Evolutionary conservation across 2,329 filamentous ascomycete species (phyloP), one percentile per base, ranked within the genome.

Genomic region (Periconia digitata): DNA sequence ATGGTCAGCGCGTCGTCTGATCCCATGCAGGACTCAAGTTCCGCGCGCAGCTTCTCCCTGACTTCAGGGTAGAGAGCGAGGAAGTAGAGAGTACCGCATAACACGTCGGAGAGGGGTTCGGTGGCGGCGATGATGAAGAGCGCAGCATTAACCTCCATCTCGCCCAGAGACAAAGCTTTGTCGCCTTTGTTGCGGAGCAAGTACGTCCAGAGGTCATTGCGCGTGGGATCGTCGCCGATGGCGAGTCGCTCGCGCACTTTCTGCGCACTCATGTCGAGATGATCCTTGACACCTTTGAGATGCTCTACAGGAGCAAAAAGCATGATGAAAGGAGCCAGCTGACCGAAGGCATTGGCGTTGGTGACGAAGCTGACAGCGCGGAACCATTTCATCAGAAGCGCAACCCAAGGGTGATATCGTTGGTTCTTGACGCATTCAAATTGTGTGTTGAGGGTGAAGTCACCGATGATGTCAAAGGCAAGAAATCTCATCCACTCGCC

Each of bases 401-500:
- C 37, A 6, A 73, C 64, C 63, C 66, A 73, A 3, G 60, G 60
- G 46, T 71, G 62, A 43, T 70, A 67, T 7, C 58, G 44, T 3
- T 50, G 53, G 4, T 60, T 50, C 16, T 59, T 53, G 4, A 74
- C 48, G 36, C 67, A 70, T 18, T 59, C 55, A 47, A 74, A 74
- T 0, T 63, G 45, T 27, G 73, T 65, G 2, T 71, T 72, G 40
- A 75, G 74, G 1, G 66, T 56, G 3, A 75, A 47, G 40, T 74
- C 69, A 0, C 71, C 71, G 42, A 74, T 68, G 18, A 74, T 61
- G 44, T 75, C 71, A 46, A 74, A 74, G 1, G 66, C 68, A 7
- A 64, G 58, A 41, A 58, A 72, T 37, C 69, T 71, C 42, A 60
- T 66, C 66, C 67, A 74, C 6, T 56, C 53, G 3, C 52, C 55